Conservation (phyloP, 371 early-diverging fungal species). For the Actinomortierella ambigua region DNA sequence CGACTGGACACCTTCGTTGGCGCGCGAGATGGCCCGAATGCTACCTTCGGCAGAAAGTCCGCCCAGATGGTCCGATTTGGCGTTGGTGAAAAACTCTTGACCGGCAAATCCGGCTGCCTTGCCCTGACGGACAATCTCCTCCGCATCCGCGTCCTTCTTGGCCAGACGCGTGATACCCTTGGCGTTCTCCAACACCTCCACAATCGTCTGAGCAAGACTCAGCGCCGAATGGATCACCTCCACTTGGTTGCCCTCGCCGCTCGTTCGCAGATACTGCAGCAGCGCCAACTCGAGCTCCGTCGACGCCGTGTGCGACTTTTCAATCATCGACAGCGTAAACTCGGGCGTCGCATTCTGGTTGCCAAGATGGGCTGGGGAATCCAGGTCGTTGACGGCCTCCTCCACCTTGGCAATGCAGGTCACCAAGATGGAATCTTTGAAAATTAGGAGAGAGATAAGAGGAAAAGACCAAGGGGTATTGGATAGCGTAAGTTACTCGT, state of each 20-base stretch:
- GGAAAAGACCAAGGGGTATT: too few species aligned
- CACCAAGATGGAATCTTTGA: slow-evolving; percentile 82
- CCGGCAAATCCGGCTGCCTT: slow-evolving; percentile 66
- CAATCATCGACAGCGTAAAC: slow-evolving; percentile 88
- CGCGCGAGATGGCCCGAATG: slow-evolving; percentile 72
- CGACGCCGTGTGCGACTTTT: slow-evolving; percentile 79
- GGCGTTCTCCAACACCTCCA: slow-evolving; percentile 83
- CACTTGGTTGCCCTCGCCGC: slow-evolving; percentile 74
- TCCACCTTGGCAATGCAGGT: slow-evolving; percentile 87
- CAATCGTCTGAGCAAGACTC: slow-evolving; percentile 80
- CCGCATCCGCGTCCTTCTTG: slow-evolving; percentile 77
- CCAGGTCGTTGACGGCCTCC: slow-evolving; percentile 86
- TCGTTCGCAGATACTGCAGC: slow-evolving; percentile 72
- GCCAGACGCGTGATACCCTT: slow-evolving; percentile 91
- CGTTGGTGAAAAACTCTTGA: slow-evolving; percentile 83
- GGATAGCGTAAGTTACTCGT: not conserved
- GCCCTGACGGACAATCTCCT: slow-evolving; percentile 77
- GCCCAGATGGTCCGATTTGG: slow-evolving; percentile 80
- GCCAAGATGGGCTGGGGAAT: slow-evolving; percentile 79
- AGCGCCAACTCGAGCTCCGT: slow-evolving; percentile 81
- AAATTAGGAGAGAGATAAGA: not conserved
- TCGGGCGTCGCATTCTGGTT: slow-evolving; percentile 92
- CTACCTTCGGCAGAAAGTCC: slow-evolving; percentile 73
- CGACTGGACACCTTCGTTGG: slow-evolving; percentile 78
- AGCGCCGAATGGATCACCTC: slow-evolving; percentile 85